Evolutionary conservation across 495 filamentous ascomycete genomes (phyloP), one percentile per base, ranked within the genome.

Genomic region (Chaetomium cochliodes): DNA sequence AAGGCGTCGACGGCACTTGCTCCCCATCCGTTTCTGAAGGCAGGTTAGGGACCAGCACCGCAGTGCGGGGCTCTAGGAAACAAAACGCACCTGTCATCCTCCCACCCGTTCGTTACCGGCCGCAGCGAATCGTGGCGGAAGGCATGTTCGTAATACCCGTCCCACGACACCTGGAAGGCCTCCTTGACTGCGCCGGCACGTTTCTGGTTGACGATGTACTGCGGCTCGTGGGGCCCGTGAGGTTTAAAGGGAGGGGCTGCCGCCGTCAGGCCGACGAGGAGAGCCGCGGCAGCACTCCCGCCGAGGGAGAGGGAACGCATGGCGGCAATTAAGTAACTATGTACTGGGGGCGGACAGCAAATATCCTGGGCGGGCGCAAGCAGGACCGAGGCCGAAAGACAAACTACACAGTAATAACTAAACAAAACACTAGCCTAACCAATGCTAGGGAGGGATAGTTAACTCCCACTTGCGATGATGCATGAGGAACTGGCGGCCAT

Each of bases 1-100:
- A 96, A 77, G 15, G 91, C 91, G 77, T 96, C 92, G 16, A 94
- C 83, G 7, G 91, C 90, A 47, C 85, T 89, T 49, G 92, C 92
- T 13, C 92, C 92, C 92, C 92, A 96, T 65, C 88, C 88, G 71
- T 93, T 94, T 62, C 92, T 92, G 41, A 3, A 20, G 3, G 15
- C 33, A 37, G 2, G 42, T 63, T 16, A 57, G 33, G 18, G 51
- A 25, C 12, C 5, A 9, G 26, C 5, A 4, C 16, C 5, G n/a
- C 18, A 37, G 30, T 3, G 33, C 33, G 33, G 2, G 22, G 9
- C 2, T 9, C 37, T 18, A 0, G 25, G 23, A 37, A 37, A 8
- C 3, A 28, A 39, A 22, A 60, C 80, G 68, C 76, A 92, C 90
- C 89, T 83, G 42, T 90, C 90, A 70, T 96, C 86, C 15, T 78